Conservation (phyloP, 768 basidiomycete species). For the Boletales sp. region DNA sequence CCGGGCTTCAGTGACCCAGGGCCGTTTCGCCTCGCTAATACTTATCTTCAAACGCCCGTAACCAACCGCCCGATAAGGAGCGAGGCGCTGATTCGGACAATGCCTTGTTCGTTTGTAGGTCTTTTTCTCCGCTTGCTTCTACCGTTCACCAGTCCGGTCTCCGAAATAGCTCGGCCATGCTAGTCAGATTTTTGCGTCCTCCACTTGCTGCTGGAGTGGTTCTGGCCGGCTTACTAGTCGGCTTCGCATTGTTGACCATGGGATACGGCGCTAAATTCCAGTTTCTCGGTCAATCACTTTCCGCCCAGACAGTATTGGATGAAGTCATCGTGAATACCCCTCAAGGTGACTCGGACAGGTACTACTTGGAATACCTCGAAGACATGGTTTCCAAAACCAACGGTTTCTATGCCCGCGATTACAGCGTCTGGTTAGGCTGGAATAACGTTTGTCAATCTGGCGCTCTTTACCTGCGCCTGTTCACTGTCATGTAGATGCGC, state of each 20-base stretch:
- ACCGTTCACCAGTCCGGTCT: no score
- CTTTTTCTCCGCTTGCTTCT: no score
- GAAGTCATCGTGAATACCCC: constrained; percentile 4
- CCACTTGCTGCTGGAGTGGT: constrained; percentile 17
- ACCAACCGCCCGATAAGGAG: no score
- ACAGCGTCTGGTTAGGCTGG: constrained; percentile 47
- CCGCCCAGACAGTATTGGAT: constrained; percentile 5
- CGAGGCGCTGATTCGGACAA: no score
- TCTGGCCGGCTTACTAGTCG: constrained; percentile 28
- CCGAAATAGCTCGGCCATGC: no score
- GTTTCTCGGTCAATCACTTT: constrained; percentile 12
- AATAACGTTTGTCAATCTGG: constrained; percentile 36
- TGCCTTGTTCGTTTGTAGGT: no score
- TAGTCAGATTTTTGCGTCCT: constrained; percentile 3
- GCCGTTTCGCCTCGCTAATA: no score
- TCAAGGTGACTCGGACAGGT: constrained; percentile 9
- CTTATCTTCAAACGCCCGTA: no score
- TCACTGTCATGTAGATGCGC: constrained; percentile 34
- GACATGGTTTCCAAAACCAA: constrained; percentile 37
- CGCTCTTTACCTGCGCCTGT: no score
- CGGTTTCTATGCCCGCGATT: constrained; percentile 45
- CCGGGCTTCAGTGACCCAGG: no score
- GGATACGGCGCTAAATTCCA: constrained; percentile 13
- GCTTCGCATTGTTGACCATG: constrained; percentile 20
- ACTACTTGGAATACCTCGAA: constrained; percentile 29